Evolutionary conservation across 2,329 filamentous ascomycete species (phyloP), one percentile per base, ranked within the genome.

Genomic region (Alternaria sp.): DNA sequence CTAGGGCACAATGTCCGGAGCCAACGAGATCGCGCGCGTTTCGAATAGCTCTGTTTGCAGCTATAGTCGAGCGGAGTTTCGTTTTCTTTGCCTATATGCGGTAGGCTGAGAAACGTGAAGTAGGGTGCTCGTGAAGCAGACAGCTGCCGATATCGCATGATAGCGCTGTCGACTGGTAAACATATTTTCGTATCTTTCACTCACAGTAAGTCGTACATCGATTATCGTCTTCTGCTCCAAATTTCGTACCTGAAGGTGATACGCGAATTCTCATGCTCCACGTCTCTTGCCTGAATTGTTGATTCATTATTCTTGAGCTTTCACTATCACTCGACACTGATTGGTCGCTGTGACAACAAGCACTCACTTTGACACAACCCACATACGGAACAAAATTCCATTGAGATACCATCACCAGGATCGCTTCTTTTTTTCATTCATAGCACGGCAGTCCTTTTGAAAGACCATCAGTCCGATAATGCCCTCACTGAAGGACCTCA

Each of bases 401-500:
- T 5, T 12, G n/a, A 22, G 2, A 4, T 16, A 14, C 41, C 20
- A 22, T n/a, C 34, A 14, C 32, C 28, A 24, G 16, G 14, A 18
- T 20, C 4, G 9, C 11, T 14, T 7, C 14, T 6, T 24, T 4
- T 34, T 9, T 8, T 30, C 39, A 1, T 14, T 20, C 11, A 18
- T 24, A 22, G 14, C 11, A 6, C 20, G 7, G 8, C 18, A 26
- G 30, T 18, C 0, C 20, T 1, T 1, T 3, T 11, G 5, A 9
- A 7, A 36, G n/a, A 11, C 4, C 2, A 36, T 36, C 11, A 34
- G 18, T 20, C 1, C 8, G 6, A 41, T 20, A 4, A 87, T 87
- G 85, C 85, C 85, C 7, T 80, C 77, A 5, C 81, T 86, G 59
- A 85, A 83, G 67, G 80, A 85, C 32, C 76, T 87, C 32, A 79